Base-by-base conservation (phyloP, 768 basidiomycete genomes). In the Suillus luteus region DNA sequence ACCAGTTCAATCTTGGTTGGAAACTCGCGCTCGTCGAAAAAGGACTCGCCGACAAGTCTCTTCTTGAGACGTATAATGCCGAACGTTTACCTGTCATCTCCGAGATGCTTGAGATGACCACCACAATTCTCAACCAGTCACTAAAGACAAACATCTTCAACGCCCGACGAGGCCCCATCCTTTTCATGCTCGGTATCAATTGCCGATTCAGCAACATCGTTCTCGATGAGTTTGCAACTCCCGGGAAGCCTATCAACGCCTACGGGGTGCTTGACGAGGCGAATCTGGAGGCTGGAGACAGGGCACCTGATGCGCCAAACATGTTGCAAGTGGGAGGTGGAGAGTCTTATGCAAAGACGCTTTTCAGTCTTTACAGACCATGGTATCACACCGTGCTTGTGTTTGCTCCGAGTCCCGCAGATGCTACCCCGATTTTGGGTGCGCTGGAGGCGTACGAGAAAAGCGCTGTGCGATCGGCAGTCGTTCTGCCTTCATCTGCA, bases 41-140 rank as follows among this genome's bases (percentile, higher is more conserved):
- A 59, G 70, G 73, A 2, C 64, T 76, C 24, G 69, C 80, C 4
- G 66, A 73, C 15, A 66, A 65, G 2, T 65, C 73, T 9, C 71
- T 82, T 22, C 76, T 82, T 9, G 66, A 74, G 40, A 73, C 77
- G 0, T 81, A 82, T 60, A 70, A 67, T n/a, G 67, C 73, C n/a
- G 81, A 82, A 66, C 78, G 81, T 24, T 59, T 80, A 38, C 80
- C 76, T 5, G 78, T 81, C 38, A 78, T 81, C 54, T 74, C 73
- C 11, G 72, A 77, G 57, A 79, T 80, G 77, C 74, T 82, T 31
- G 61, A 75, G 48, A 62, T 68, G 38, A 77, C 79, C 31, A 75
- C 77, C n/a, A 62, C 57, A 3, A 63, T 78, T 5, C 61, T 52
- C 5, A 52, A 49, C 24, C 40, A 62, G 10, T 31, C 43, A 31